These are phyloP conservation scores for Claviceps sp. DNA, from an alignment of 2,329 filamentous ascomycete species.

Conservation along the genomic window DNA sequence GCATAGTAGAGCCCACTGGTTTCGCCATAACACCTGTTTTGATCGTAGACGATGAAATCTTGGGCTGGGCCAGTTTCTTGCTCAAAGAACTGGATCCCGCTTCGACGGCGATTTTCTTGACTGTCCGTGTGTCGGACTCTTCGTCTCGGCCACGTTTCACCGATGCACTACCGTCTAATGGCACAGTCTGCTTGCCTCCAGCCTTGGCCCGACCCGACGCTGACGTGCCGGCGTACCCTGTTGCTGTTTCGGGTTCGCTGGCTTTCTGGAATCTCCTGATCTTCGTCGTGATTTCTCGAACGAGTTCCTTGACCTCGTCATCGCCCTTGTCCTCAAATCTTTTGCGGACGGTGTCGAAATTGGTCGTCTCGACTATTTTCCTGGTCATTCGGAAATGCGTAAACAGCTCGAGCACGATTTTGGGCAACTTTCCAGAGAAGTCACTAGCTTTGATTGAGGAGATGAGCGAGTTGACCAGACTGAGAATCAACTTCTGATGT, in stretches of 20 bases:
- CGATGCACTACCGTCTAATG: conserved; percentile 13
- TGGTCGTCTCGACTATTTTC: conserved; percentile 48
- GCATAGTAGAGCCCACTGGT: conserved; percentile 18
- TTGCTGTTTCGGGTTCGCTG: conserved; percentile 20
- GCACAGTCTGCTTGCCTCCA: conserved; percentile 15
- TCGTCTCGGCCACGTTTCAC: conserved; percentile 27
- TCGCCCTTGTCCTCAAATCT: conserved; percentile 51
- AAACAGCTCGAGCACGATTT: conserved; percentile 45
- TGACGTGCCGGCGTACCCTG: conserved; percentile 26
- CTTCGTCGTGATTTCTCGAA: conserved; percentile 42
- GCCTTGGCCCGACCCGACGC: conserved; percentile 25
- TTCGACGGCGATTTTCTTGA: conserved; percentile 31
- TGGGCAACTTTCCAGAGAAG: conserved; percentile 39
- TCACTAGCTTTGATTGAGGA: conserved; percentile 39
- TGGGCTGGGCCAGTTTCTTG: conserved; percentile 26
- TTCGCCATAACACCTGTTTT: conserved; percentile 18
- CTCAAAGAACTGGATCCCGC: conserved; percentile 23
- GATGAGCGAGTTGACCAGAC: conserved; percentile 40
- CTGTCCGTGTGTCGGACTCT: conserved; percentile 24
- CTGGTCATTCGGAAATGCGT: conserved; percentile 48
- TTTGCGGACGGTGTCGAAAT: conserved; percentile 51
- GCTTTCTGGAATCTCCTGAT: conserved; percentile 26
- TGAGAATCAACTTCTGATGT: conserved; percentile 42
- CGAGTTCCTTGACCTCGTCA: conserved; percentile 46
- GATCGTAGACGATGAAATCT: conserved; percentile 16